Conservation (phyloP, 129 eudicot species). For the Flaveria linearis region DNA sequence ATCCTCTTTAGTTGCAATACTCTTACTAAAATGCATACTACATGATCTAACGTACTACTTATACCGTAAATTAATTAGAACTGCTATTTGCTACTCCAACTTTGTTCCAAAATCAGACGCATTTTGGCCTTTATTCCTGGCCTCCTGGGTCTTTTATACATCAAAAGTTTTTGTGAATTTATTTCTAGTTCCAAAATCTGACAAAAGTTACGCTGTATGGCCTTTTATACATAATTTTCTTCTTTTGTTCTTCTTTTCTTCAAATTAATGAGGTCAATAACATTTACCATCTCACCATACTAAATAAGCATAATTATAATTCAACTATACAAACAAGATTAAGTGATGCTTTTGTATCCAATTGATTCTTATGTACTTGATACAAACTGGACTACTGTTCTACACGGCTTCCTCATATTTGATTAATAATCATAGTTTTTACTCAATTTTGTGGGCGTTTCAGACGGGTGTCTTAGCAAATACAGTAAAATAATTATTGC, state of each 20-base stretch:
- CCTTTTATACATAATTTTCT: no score
- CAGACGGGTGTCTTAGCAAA: constrained; percentile 2
- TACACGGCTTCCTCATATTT: constrained; percentile 2
- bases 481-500: no score
- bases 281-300: not conserved
- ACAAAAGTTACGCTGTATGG: not conserved
- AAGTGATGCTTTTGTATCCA: not conserved
- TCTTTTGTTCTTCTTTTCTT: not conserved
- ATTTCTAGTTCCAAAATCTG: not conserved
- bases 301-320: not conserved
- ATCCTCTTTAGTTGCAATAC: not conserved
- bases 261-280: not conserved
- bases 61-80: no score
- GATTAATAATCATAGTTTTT: not conserved
- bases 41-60: no score
- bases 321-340: not conserved
- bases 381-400: not conserved
- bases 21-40: no score
- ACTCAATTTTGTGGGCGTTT: not conserved
- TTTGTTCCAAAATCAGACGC: no score
- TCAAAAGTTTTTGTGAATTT: not conserved
- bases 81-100: no score
- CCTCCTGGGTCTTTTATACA: no score
- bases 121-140: no score
- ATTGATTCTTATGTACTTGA: not conserved